Percentiles rank a stretch among this genome's conserved stretches.
Evolutionary conservation across 108 stramenopile genomes (phyloP).

Genomic region (Nannochloropsis oceanica): DNA sequence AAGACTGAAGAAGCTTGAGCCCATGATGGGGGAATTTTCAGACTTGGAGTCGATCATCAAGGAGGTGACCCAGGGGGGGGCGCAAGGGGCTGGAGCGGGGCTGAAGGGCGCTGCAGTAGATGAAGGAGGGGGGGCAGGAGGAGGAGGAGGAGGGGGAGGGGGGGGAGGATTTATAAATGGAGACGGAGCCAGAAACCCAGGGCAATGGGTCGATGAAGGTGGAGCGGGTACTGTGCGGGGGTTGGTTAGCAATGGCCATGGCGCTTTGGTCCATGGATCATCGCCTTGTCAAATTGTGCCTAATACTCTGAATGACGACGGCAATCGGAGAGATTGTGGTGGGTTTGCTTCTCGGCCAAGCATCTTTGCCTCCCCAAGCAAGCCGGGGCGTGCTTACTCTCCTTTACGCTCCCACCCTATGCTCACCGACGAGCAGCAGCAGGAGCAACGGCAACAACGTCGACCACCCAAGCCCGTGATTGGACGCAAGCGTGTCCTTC

Average conservation of each 20-base stretch:
- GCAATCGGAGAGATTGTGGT: background rate
- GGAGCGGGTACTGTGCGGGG: no score
- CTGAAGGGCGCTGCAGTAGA: background rate
- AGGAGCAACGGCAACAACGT: background rate
- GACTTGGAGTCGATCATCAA: background rate
- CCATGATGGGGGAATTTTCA: background rate
- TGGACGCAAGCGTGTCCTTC: background rate
- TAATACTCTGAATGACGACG: background rate
- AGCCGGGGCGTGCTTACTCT: background rate
- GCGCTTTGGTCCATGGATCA: background rate
- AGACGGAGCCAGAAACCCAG: no score
- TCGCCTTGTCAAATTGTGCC: background rate
- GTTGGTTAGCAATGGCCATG: no score
- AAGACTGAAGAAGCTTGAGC: background rate
- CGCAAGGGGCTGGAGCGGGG: background rate
- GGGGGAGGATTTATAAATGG: background rate
- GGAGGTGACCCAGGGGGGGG: background rate
- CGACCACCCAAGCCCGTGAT: background rate
- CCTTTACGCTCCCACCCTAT: background rate
- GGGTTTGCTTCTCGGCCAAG: background rate
- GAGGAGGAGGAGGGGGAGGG: background rate
- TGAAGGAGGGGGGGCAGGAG: background rate
- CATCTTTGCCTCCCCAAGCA: background rate
- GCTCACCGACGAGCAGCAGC: background rate
- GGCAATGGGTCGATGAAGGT: no score